Conservation (phyloP, 331 rosid species). For the Cydonia oblonga region DNA sequence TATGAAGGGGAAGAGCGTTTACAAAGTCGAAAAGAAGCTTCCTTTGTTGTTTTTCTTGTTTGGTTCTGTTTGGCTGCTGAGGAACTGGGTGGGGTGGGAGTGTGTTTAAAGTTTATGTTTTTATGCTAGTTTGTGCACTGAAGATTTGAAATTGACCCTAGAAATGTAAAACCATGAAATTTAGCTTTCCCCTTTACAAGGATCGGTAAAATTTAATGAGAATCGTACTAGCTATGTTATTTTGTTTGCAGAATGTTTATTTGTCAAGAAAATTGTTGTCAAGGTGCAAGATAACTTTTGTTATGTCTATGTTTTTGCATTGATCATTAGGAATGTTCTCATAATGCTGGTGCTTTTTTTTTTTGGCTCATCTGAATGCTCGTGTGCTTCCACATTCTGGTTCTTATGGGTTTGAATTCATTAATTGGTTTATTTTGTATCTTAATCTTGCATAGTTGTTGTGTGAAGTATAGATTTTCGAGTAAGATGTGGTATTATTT, state of each 20-base stretch:
- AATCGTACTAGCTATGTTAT: not conserved
- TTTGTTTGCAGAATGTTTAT: not conserved
- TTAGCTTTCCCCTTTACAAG: not conserved
- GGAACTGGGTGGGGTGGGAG: not conserved
- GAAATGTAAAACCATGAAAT: not conserved
- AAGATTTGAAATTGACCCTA: not conserved
- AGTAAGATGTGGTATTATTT: not conserved
- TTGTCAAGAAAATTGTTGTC: not conserved
- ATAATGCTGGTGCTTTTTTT: not conserved
- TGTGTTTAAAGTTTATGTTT: not conserved
- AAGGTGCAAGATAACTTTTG: not conserved
- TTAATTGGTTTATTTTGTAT: not conserved
- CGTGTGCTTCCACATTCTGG: not conserved
- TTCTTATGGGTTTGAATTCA: not conserved
- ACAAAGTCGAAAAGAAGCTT: not conserved
- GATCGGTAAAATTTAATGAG: not conserved
- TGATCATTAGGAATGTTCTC: not conserved
- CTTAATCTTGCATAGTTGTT: not conserved
- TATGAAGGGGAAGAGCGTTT: conserved; percentile 1
- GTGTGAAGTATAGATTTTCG: not conserved
- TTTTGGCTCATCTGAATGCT: not conserved
- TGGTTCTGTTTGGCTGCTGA: not conserved
- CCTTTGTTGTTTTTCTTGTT: not conserved
- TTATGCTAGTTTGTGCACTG: not conserved
- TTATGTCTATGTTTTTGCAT: not conserved